Evolutionary conservation across 1,284 basidiomycete genomes (phyloP), one percentile per base, ranked within the genome.

Genomic region (Hypsizygus ulmarius): DNA sequence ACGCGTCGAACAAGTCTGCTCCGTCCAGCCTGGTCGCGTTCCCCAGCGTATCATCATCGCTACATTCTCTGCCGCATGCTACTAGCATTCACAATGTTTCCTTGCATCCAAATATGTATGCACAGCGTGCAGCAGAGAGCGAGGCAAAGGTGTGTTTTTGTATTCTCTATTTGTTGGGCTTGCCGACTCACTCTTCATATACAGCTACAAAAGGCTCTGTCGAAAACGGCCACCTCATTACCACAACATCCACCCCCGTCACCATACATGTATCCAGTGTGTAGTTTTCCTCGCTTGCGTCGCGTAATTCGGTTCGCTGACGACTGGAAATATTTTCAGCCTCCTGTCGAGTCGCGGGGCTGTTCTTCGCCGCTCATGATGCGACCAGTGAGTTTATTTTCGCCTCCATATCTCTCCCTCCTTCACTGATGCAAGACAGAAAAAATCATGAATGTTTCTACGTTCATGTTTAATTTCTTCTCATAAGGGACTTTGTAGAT

Each of bases 61-160:
- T 89, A 48, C 80, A 82, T 39, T 72, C 77, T 0, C 74, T 89
- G 18, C 85, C 85, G 0, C 77, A 84, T 55, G 87, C 84, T 2
- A 84, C 78, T 57, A 82, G 75, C 67, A 71, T 89, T 44, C 75
- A 79, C 55, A 74, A 72, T 55, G 73, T 89, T 25, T 68, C 78
- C 0, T 67, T 89, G 1, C 86, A 89, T 65, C 79, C 76, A 1
- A 76, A 74, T 64, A 84, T 83, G 79, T 83, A 84, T 54, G 77
- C 80, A 0, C 75, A 79, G 45, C 75, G 78, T 34, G 78, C 79
- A 28, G 78, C 80, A 14, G 80, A 86, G 64, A 85, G 84, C 57
- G 81, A 87, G 65, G 85, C 83, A 34, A 86, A 88, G 78, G 86
- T 86, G 47, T 53, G 69, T 51, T 35, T 29, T 2, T 11, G 11